Conservation (phyloP, 2,329 filamentous ascomycete genomes). For the Diaporthe sp. region DNA sequence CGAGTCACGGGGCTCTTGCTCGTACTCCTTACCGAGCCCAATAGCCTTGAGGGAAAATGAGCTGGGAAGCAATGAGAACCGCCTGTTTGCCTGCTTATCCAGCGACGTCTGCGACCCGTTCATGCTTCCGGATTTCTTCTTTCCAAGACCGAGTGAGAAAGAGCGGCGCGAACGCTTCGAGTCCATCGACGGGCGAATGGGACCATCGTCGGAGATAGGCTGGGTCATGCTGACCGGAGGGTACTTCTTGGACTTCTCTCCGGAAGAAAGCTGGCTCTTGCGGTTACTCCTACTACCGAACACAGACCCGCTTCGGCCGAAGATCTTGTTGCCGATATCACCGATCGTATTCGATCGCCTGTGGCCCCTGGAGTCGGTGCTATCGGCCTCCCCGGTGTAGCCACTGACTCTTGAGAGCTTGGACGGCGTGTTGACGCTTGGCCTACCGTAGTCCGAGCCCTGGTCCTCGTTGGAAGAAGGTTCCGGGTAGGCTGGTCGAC, state of each 20-base stretch:
- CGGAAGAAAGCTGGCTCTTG: slow-evolving; percentile 58
- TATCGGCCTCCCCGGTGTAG: slow-evolving; percentile 68
- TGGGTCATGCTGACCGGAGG: slow-evolving; percentile 94
- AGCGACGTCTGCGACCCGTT: slow-evolving; percentile 68
- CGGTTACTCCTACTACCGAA: slow-evolving; percentile 74
- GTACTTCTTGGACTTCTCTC: slow-evolving; percentile 79
- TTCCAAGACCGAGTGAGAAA: slow-evolving; percentile 77
- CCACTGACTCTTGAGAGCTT: slow-evolving; percentile 72
- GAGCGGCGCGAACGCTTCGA: slow-evolving; percentile 77
- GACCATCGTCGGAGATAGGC: slow-evolving; percentile 71
- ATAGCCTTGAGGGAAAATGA: slow-evolving; percentile 77
- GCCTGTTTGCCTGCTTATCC: slow-evolving; percentile 68
- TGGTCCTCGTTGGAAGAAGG: slow-evolving; percentile 57
- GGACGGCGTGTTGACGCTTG: slow-evolving; percentile 71
- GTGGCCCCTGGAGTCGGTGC: slow-evolving; percentile 68
- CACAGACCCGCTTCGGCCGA: slow-evolving; percentile 86
- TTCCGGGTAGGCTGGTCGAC: slow-evolving; percentile 74
- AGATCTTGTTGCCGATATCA: slow-evolving; percentile 85
- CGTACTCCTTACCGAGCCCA: slow-evolving; percentile 69
- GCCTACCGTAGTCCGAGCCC: slow-evolving; percentile 67
- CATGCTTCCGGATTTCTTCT: slow-evolving; percentile 79
- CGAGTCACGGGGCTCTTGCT: slow-evolving; percentile 62
- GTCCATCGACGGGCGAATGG: slow-evolving; percentile 75
- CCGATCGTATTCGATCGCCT: slow-evolving; percentile 83
- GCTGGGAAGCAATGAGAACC: slow-evolving; percentile 79